Evolutionary conservation across 2,329 filamentous ascomycete genomes (phyloP).

Genomic region (Arthrobotrys megalospora): DNA sequence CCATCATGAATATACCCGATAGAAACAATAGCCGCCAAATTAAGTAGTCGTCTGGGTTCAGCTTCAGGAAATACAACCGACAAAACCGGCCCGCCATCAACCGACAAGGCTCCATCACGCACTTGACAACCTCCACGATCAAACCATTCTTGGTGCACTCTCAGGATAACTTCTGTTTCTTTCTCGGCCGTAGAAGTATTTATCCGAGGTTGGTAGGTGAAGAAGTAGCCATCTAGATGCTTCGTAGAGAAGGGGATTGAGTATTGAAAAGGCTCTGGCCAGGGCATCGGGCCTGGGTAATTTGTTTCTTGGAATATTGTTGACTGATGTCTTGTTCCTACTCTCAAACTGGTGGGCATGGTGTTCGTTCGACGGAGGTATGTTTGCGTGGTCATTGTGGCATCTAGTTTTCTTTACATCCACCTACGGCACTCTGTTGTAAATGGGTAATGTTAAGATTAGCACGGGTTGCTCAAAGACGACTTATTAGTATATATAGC

Average conservation of each 20-base stretch:
- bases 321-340: conserved; percentile 21
- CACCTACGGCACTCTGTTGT: background rate
- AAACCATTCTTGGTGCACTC: conserved; percentile 23
- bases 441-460: background rate
- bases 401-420: background rate
- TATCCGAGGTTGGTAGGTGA: conserved; percentile 21
- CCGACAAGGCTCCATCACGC: conserved; percentile 17
- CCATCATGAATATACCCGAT: conserved; percentile 30
- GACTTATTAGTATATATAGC: background rate
- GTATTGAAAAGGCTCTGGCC: conserved; percentile 3
- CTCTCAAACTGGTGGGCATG: background rate
- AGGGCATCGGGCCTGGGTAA: conserved; percentile 5
- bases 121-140: conserved; percentile 23
- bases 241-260: conserved; percentile 21
- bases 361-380: conserved; percentile 19
- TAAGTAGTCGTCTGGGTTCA: conserved; percentile 5
- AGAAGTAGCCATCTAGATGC: conserved; percentile 12
- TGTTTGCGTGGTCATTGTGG: conserved; percentile 6
- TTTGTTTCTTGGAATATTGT: conserved; percentile 12
- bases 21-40: conserved; percentile 22
- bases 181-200: conserved; percentile 16
- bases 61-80: conserved; percentile 24
- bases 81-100: conserved; percentile 15
- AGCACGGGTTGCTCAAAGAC: background rate
- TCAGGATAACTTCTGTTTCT: conserved; percentile 19